phyloP scores from a whole-genome alignment of 805 yeast genomes.

The Phaffomyces opuntiae region DNA sequence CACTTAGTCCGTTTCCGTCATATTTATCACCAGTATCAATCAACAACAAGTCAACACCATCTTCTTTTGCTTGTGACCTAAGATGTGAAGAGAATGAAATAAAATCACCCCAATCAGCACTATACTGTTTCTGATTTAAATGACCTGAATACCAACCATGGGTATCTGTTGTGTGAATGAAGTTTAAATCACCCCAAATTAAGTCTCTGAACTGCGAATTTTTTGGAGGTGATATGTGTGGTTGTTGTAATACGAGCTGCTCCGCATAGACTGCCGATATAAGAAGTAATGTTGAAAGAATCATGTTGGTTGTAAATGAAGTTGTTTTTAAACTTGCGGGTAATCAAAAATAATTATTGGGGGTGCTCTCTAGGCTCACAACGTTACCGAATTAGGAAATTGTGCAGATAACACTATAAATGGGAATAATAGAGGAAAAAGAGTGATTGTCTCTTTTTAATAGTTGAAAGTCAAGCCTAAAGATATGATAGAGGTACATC shows the following conservation, averaged over 20 bases:
- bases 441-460: no score
- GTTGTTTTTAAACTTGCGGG: no score
- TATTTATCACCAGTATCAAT: constrained; percentile 91
- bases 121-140: constrained; percentile 63
- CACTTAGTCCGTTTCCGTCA: constrained; percentile 90
- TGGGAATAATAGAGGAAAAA: no score
- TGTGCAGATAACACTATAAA: no score
- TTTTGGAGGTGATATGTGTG: constrained; percentile 23
- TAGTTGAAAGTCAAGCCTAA: no score
- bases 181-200: constrained; percentile 67
- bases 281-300: not conserved
- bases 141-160: constrained; percentile 98
- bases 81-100: constrained; percentile 57
- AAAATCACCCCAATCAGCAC: constrained; percentile 92
- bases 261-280: not conserved
- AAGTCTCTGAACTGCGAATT: constrained; percentile 44
- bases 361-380: no score
- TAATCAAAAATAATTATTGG: no score
- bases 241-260: constrained; percentile 20
- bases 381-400: no score
- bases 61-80: constrained; percentile 32
- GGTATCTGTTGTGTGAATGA: constrained; percentile 92
- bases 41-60: constrained; percentile 57
- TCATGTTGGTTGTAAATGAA: no score
- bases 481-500: no score